Base-by-base conservation (phyloP, 176 grass and related monocot genomes). In the Pontederia paniculata region DNA sequence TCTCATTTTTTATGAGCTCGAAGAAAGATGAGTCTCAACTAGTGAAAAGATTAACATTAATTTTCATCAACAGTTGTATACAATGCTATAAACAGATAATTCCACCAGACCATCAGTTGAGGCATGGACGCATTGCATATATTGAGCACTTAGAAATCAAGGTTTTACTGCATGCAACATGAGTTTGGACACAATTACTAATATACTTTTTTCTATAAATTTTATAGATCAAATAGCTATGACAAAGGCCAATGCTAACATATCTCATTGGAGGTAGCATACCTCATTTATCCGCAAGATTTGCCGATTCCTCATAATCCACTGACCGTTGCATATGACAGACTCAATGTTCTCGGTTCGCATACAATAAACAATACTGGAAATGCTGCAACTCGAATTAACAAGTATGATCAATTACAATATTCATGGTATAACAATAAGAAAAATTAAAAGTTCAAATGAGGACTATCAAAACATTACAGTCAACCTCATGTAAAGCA, bases 301-400 rank as follows among this genome's bases (percentile, higher is more conserved):
- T 58, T 81, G 70, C 42, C 55, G 71, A 52, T 75, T 72, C 57
- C 70, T 75, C 78, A 81, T 81, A 59, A 81, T 59, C 78, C 78
- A 81, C 63, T 81, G 60, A 63, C 78, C 78, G 65, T 81, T 75
- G 58, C 78, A 81, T 50, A 81, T 74, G 48, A 81, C 72, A 15
- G 78, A 81, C 51, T 81, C 71, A 50, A 81, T 75, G 41, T 81
- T 81, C 66, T 81, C 78, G 0, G 71, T 81, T 59, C 78, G 60
- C 78, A 75, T 75, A 46, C 78, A 70, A 50, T 81, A 81, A 45
- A 81, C 78, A 46, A 81, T 44, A 51, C 62, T 81, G 12, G 78
- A 81, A 51, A 81, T 66, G 56, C 78, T 75, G 56, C 71, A 80
- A 25, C 23, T 44, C 56, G 15, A 10, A 62, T 50, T 6, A 70